These are phyloP conservation scores for Neurospora pannonica DNA, from an alignment of 495 filamentous ascomycete genomes.

Conservation along the genomic window DNA sequence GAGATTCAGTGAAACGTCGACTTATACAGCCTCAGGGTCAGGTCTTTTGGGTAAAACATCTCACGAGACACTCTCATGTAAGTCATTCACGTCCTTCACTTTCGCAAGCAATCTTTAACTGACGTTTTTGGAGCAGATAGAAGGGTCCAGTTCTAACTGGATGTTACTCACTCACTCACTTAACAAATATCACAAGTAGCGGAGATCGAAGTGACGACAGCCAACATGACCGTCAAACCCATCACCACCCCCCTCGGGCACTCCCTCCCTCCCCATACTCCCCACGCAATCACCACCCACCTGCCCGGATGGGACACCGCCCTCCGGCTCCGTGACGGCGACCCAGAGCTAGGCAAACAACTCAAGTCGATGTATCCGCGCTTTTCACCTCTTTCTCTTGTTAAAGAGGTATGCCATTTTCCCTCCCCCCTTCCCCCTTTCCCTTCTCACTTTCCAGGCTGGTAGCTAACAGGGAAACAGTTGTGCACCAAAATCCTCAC, in stretches of 20 bases:
- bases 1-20: not conserved
- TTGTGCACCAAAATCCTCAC: conserved; percentile 18
- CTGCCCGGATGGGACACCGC: conserved; percentile 24
- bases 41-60: not conserved
- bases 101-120: not conserved
- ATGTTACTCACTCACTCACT: not conserved
- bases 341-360: conserved; percentile 14
- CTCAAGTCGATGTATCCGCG: conserved; percentile 35
- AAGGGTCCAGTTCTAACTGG: not conserved
- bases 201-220: not conserved
- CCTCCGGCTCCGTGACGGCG: conserved; percentile 21
- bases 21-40: not conserved
- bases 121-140: not conserved
- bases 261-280: conserved; percentile 32
- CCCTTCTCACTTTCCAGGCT: not conserved
- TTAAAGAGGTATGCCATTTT: conserved; percentile 10
- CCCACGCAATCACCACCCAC: conserved; percentile 32
- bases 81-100: not conserved
- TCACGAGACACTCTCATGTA: not conserved
- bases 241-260: conserved; percentile 27
- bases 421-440: not conserved
- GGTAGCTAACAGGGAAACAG: not conserved
- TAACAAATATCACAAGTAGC: too few species aligned
- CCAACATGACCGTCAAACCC: conserved; percentile 21
- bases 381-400: conserved; percentile 25